These are phyloP conservation scores for Stellera chamaejasme DNA, from an alignment of 345 rosid genomes.

Conservation along the genomic window DNA sequence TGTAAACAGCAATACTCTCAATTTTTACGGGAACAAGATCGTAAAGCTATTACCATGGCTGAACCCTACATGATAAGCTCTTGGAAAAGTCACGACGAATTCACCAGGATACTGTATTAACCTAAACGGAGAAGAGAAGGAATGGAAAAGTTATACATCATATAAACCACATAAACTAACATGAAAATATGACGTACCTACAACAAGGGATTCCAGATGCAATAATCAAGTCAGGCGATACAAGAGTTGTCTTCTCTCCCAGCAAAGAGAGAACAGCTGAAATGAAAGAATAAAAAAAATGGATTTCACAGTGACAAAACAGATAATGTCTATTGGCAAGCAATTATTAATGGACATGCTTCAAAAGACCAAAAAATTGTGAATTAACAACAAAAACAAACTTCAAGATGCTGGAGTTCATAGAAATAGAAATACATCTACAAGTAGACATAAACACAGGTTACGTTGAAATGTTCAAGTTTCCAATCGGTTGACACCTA, in stretches of 20 bases:
- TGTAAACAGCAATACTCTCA: not conserved
- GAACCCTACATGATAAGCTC: constrained; percentile 99
- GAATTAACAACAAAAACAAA: constrained; percentile 7
- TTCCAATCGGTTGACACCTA: too few species aligned
- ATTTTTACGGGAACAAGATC: constrained; percentile 9
- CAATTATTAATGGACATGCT: not conserved
- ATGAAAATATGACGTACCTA: constrained; percentile 46
- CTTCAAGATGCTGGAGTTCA: not conserved
- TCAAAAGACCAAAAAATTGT: not conserved
- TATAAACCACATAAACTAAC: constrained; percentile 5
- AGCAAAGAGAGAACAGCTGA: constrained; percentile 79
- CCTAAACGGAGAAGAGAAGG: constrained; percentile 42
- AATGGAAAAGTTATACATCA: constrained; percentile 2
- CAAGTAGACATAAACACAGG: too few species aligned
- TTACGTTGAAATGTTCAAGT: too few species aligned
- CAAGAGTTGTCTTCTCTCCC: constrained; percentile 98
- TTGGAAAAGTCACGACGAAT: constrained; percentile 98
- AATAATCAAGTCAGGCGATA: constrained; percentile 78
- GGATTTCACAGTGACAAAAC: constrained; percentile 6
- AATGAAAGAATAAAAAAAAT: constrained; percentile 15
- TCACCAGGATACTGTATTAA: constrained; percentile 97
- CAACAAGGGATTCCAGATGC: constrained; percentile 93
- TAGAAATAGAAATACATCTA: too few species aligned
- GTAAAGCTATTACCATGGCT: constrained; percentile 87
- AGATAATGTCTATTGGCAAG: constrained; percentile 4